Evolutionary conservation across 257 asterid species (phyloP).

Genomic region (Fraxinus pennsylvanica): DNA sequence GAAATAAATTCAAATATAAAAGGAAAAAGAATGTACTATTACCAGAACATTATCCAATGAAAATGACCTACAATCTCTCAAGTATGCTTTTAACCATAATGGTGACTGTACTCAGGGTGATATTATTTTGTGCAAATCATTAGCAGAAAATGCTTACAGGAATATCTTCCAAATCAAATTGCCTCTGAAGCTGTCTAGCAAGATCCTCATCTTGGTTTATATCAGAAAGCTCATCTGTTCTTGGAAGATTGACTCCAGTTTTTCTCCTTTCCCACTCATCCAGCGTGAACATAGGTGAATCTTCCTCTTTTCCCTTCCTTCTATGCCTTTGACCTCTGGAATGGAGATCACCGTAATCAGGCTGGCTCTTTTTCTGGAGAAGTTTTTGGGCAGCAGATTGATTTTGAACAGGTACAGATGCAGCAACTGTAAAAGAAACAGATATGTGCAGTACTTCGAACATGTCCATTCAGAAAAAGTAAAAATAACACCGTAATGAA

Average conservation of each 20-base stretch:
- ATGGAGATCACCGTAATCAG: constrained; percentile 40
- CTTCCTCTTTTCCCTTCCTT: constrained; percentile 57
- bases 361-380: constrained; percentile 69
- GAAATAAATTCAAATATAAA: not conserved
- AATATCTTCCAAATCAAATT: constrained; percentile 72
- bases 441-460: constrained; percentile 17
- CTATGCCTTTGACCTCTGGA: constrained; percentile 54
- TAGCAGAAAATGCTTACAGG: constrained; percentile 46
- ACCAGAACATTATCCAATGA: not conserved
- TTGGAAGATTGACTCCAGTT: constrained; percentile 40
- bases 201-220: constrained; percentile 75
- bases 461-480: constrained; percentile 4
- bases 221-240: constrained; percentile 32
- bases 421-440: constrained; percentile 50
- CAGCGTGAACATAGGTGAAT: constrained; percentile 56
- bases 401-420: constrained; percentile 77
- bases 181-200: constrained; percentile 77
- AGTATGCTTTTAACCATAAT: constrained; percentile 3
- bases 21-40: not conserved
- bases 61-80: not conserved
- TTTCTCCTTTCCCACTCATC: constrained; percentile 88
- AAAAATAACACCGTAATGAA: constrained; percentile 11
- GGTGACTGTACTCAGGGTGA: constrained; percentile 11
- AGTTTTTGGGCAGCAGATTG: constrained; percentile 92
- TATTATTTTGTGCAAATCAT: constrained; percentile 17